Evolutionary conservation across 768 basidiomycete species (phyloP).

Genomic region (Termitomyces bulborhizus): DNA sequence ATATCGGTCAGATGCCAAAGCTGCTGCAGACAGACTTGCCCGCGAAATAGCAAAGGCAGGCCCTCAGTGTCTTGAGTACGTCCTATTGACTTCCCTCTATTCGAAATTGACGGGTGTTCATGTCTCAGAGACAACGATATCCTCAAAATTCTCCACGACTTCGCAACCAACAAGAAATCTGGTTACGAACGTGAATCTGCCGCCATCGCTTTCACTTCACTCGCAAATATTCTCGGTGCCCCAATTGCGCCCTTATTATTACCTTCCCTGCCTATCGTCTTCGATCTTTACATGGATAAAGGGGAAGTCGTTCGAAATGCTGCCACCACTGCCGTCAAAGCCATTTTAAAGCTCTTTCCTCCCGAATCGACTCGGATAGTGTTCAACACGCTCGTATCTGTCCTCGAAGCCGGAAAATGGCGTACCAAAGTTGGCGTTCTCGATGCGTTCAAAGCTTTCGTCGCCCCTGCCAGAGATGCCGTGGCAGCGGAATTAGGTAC

Average conservation of each 20-base stretch:
- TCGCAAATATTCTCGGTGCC: slow-evolving; percentile 65
- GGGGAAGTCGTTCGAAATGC: slow-evolving; percentile 86
- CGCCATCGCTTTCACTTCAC: slow-evolving; percentile 72
- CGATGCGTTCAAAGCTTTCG: slow-evolving; percentile 77
- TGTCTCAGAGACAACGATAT: slow-evolving; percentile 51
- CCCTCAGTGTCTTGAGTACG: slow-evolving; percentile 54
- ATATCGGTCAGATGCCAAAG: slow-evolving; percentile 67
- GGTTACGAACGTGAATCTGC: slow-evolving; percentile 87
- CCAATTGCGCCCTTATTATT: slow-evolving; percentile 70
- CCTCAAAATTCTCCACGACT: slow-evolving; percentile 56
- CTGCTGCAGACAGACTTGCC: slow-evolving; percentile 74
- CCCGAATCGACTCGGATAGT: slow-evolving; percentile 72
- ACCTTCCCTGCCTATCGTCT: slow-evolving; percentile 67
- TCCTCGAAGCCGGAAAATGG: slow-evolving; percentile 89
- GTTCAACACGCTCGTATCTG: slow-evolving; percentile 62
- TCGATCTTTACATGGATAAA: slow-evolving; percentile 89
- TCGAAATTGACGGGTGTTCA: not conserved
- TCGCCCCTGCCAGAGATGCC: slow-evolving; percentile 57
- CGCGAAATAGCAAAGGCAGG: slow-evolving; percentile 63
- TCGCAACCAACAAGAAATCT: slow-evolving; percentile 80
- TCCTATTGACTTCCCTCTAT: not conserved
- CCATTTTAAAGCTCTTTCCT: slow-evolving; percentile 78
- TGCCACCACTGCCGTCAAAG: slow-evolving; percentile 74
- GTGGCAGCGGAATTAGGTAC: slow-evolving; percentile 81
- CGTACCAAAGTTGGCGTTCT: slow-evolving; percentile 89